These are phyloP conservation scores for Volvariella surrecta DNA, from an alignment of 1,284 basidiomycete species.

Conservation along the genomic window DNA sequence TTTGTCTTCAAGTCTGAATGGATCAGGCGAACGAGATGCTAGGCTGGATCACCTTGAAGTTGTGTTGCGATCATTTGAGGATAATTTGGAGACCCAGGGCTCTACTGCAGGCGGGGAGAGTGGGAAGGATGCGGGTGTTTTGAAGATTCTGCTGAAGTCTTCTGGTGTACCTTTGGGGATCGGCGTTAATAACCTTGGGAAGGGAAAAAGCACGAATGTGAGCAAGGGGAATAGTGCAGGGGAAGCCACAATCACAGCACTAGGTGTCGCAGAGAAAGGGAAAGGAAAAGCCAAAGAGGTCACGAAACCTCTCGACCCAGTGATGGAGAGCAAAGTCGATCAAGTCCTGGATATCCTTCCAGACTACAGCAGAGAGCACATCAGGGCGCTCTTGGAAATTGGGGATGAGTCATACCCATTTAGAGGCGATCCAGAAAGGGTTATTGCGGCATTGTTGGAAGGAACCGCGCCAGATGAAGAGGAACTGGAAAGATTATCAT, in stretches of 20 bases:
- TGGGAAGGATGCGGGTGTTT: slow-evolving; percentile 39
- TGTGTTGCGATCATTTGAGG: slow-evolving; percentile 32
- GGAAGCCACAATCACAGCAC: slow-evolving; percentile 12
- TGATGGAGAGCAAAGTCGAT: slow-evolving; percentile 46
- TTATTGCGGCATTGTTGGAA: slow-evolving; percentile 64
- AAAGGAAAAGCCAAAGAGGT: slow-evolving; percentile 31
- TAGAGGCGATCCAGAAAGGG: slow-evolving; percentile 42
- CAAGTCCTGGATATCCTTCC: slow-evolving; percentile 71
- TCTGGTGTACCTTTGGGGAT: slow-evolving; percentile 44
- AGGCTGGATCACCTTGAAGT: slow-evolving; percentile 49
- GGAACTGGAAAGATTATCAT: slow-evolving; percentile 13
- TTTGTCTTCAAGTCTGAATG: slow-evolving; percentile 35
- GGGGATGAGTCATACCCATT: slow-evolving; percentile 26
- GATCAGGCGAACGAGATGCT: slow-evolving; percentile 42
- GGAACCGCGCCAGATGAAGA: slow-evolving; percentile 49
- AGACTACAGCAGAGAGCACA: slow-evolving; percentile 42
- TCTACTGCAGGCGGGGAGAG: neutral
- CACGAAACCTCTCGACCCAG: slow-evolving; percentile 19
- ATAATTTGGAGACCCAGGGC: neutral
- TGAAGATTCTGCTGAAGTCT: slow-evolving; percentile 52
- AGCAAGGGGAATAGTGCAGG: slow-evolving; percentile 33
- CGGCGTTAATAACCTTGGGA: slow-evolving; percentile 24
- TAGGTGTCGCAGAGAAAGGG: neutral
- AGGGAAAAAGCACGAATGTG: slow-evolving; percentile 14
- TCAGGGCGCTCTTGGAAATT: slow-evolving; percentile 46